Base-by-base conservation (phyloP, 1,284 basidiomycete species). In the Flammula alnicola region DNA sequence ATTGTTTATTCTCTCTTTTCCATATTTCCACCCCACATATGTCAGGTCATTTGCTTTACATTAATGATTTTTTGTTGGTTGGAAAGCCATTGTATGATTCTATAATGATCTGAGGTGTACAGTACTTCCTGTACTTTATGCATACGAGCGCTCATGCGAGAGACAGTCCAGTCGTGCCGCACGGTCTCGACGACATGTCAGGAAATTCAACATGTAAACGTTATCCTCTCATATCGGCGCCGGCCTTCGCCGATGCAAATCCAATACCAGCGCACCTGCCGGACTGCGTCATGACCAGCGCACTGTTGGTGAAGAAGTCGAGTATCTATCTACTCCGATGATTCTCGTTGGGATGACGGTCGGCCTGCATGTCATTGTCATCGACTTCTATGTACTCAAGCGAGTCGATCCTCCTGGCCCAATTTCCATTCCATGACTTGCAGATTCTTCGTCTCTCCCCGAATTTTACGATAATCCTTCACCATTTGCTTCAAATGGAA, bases 401-500 rank as follows among this genome's bases (percentile, higher is more conserved):
- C 23, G 36, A 17, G 33, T 19, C 4, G 6, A 14, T 43, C 14
- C 30, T 11, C 10, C 4, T 8, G 5, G 23, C 23, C 30, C 11
- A 43, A 51, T 33, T 35, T 56, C 69, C 68, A 69, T 45, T 71
- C 67, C 20, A 73, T 48, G 17, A 69, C 58, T 51, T 65, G 59
- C n/a, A 67, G 20, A 4, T 64, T 60, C 35, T 59, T 52, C 22
- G 26, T 63, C 51, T 59, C 66, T 37, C 73, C 70, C 58, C 64
- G 65, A 1, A 69, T 63, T 4, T 57, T 40, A 16, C 64, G 56
- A 16, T 67, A 68, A n/a, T 76, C 69, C 38, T 75, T 63, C 12
- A 76, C 51, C 20, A 71, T 73, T 41, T 72, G 61, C 49, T 64
- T 63, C 50, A 74, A 62, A 26, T 63, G 66, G 55, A 88, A 88